These are phyloP conservation scores for Geotrichum phurueaensis DNA, from an alignment of 1,139 yeast species.

Conservation along the genomic window DNA sequence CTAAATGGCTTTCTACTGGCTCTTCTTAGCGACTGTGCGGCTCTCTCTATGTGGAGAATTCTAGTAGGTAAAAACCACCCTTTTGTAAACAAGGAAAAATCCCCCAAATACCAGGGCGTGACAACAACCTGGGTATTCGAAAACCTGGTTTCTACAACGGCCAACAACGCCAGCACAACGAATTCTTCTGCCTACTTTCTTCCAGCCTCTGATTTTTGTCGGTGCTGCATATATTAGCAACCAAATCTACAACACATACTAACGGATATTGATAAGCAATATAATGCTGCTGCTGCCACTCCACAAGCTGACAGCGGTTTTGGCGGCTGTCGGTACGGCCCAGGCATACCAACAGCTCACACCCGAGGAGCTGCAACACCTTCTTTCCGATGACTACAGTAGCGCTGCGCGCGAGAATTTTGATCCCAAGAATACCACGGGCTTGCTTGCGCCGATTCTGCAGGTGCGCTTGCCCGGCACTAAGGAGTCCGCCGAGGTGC, in stretches of 20 bases:
- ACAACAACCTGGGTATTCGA: background rate
- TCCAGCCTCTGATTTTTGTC: background rate
- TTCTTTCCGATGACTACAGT: background rate
- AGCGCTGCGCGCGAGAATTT: background rate
- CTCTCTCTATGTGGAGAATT: too few relatives aligned
- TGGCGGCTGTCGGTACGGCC: background rate
- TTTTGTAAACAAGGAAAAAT: background rate
- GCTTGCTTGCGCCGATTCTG: conserved; percentile 33
- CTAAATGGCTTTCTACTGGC: too few relatives aligned
- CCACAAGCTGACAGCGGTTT: background rate
- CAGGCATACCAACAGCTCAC: background rate
- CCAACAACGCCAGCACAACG: background rate
- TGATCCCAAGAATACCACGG: conserved; percentile 22
- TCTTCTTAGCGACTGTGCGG: too few relatives aligned
- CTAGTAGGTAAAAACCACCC: too few relatives aligned
- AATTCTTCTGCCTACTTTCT: background rate
- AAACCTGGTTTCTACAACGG: background rate
- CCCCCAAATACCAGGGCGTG: background rate
- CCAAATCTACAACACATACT: background rate
- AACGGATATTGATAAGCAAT: too few relatives aligned
- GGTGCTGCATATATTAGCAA: background rate
- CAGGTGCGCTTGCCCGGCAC: conserved; percentile 45
- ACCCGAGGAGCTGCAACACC: background rate
- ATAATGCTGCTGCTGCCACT: background rate
- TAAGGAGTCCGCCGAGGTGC: conserved; percentile 37